Conservation (phyloP, 2,329 filamentous ascomycete genomes). For the Sporothrix brasiliensis region DNA sequence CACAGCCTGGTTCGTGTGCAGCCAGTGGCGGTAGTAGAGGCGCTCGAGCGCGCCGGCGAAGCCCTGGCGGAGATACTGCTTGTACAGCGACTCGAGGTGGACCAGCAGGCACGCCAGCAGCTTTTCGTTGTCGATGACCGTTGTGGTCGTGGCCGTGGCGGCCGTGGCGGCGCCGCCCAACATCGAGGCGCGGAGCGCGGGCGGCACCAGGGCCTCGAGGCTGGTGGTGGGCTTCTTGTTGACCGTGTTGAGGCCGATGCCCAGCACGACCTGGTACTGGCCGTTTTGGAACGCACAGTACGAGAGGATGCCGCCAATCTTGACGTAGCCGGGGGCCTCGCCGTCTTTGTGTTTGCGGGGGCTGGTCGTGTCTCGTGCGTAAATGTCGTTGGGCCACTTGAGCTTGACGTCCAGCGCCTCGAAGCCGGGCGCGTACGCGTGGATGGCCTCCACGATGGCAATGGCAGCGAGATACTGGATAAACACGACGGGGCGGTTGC, state of each 20-base stretch:
- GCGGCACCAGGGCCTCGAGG: slow-evolving; percentile 70
- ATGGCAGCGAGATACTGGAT: slow-evolving; percentile 91
- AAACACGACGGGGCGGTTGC: slow-evolving; percentile 72
- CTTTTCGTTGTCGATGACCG: slow-evolving; percentile 71
- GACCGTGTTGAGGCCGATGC: slow-evolving; percentile 82
- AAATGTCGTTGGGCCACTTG: slow-evolving; percentile 98
- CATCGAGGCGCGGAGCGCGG: slow-evolving; percentile 43
- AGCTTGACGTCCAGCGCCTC: slow-evolving; percentile 75
- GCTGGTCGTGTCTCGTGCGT: slow-evolving; percentile 64
- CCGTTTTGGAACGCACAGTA: slow-evolving; percentile 79
- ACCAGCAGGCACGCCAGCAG: slow-evolving; percentile 81
- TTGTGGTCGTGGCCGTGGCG: slow-evolving; percentile 42
- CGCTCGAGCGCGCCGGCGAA: slow-evolving; percentile 74
- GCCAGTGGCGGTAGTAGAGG: slow-evolving; percentile 80
- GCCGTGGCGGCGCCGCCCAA: neutral
- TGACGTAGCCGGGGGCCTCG: slow-evolving; percentile 61
- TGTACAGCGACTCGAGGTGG: slow-evolving; percentile 76
- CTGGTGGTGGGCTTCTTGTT: slow-evolving; percentile 87
- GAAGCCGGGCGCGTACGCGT: slow-evolving; percentile 77
- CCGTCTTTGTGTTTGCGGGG: neutral
- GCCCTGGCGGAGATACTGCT: slow-evolving; percentile 71
- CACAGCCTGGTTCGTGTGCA: slow-evolving; percentile 73
- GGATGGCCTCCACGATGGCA: slow-evolving; percentile 81
- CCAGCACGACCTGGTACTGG: slow-evolving; percentile 82
- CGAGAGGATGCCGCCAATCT: slow-evolving; percentile 90